These are phyloP conservation scores for Aulographum hederae DNA, from an alignment of 2,329 filamentous ascomycete species.

Conservation along the genomic window DNA sequence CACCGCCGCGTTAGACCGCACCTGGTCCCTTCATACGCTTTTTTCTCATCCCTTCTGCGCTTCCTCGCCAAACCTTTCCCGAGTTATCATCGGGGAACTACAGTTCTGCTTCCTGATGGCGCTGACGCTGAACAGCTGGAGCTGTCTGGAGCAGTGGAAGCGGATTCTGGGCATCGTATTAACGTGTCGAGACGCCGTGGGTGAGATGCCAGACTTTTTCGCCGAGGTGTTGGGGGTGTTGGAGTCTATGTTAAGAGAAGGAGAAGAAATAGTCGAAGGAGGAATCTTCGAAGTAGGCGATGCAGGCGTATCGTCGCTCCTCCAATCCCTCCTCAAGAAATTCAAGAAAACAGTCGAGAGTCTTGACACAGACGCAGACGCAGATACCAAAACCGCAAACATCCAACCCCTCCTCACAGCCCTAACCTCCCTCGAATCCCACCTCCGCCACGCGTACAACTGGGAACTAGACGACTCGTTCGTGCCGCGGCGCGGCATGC, in stretches of 20 bases:
- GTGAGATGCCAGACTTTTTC: conserved; percentile 30
- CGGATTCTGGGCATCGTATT: conserved; percentile 36
- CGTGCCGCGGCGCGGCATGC: conserved; percentile 36
- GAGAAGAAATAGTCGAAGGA: conserved; percentile 40
- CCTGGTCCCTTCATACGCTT: conserved; percentile 40
- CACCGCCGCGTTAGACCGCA: conserved; percentile 41
- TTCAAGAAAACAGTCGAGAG: conserved; percentile 35
- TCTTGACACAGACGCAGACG: too few relatives aligned
- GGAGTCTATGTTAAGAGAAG: too few relatives aligned
- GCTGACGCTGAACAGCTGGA: conserved; percentile 45
- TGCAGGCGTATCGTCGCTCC: conserved; percentile 32
- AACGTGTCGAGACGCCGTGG: conserved; percentile 34
- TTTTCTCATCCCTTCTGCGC: too few relatives aligned
- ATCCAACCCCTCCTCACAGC: too few relatives aligned
- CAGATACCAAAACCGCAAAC: too few relatives aligned
- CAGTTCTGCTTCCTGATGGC: conserved; percentile 46
- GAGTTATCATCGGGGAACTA: conserved; percentile 35
- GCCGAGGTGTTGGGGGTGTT: conserved; percentile 30
- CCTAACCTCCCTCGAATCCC: conserved; percentile 35
- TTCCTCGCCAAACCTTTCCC: too few relatives aligned
- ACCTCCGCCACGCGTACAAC: conserved; percentile 33
- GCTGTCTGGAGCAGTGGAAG: conserved; percentile 49
- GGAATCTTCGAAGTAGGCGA: conserved; percentile 40
- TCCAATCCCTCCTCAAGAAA: conserved; percentile 31
- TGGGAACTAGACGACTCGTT: conserved; percentile 39